A percentile compares a stretch with the other conserved stretches of the same genome.
phyloP scores from a whole-genome alignment of 1,284 basidiomycete genomes.

The Austropuccinia psidii region DNA sequence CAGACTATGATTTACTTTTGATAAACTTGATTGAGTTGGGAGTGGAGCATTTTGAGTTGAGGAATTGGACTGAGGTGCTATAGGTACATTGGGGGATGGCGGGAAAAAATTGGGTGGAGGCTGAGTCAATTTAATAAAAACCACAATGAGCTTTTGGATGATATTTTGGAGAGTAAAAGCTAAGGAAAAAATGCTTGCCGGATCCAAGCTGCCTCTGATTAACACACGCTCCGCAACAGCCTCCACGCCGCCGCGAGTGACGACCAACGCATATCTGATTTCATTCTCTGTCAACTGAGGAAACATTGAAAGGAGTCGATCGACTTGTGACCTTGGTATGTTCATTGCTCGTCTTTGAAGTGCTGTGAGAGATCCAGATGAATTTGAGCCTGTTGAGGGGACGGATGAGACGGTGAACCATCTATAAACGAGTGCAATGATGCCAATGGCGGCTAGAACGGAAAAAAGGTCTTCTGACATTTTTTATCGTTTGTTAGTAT shows the following conservation, averaged over 20 bases:
- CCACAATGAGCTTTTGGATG: not conserved
- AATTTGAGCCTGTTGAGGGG: not conserved
- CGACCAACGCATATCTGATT: constrained; percentile 23
- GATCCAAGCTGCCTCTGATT: not conserved
- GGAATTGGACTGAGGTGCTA: not conserved
- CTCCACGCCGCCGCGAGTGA: not conserved
- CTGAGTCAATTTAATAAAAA: not conserved
- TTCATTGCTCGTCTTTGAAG: constrained; percentile 18
- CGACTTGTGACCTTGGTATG: constrained; percentile 1
- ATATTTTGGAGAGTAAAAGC: not conserved
- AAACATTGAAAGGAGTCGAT: constrained; percentile 3
- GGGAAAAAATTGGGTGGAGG: constrained; percentile 29
- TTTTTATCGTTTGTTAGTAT: too few species aligned
- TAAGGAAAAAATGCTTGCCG: not conserved
- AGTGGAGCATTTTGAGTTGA: not conserved
- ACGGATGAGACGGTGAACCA: constrained; percentile 10
- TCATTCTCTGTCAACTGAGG: constrained; percentile 30
- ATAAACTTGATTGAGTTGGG: not conserved
- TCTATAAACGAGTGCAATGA: constrained; percentile 29
- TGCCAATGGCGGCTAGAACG: constrained; percentile 25
- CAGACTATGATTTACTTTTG: not conserved
- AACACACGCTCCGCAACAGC: constrained; percentile 22
- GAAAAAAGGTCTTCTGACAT: constrained; percentile 33
- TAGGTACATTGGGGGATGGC: not conserved
- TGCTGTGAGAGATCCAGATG: not conserved